Conservation (phyloP, 2,329 filamentous ascomycete species). For the Chrysoporthe austroafricana region DNA sequence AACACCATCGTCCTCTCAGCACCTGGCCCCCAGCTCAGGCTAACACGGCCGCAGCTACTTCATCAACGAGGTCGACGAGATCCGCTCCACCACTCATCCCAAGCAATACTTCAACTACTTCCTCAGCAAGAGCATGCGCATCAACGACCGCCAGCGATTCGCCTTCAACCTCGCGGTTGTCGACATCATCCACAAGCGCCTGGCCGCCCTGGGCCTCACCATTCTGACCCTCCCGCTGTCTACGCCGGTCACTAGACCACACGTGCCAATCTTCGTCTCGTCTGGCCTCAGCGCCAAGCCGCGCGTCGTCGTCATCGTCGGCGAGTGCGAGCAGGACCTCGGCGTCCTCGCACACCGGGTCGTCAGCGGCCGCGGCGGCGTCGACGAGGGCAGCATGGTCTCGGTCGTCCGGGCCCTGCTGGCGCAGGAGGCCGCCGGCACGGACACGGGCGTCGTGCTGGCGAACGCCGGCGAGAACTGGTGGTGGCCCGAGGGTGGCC, state of each 20-base stretch:
- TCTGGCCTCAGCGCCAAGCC: constrained; percentile 57
- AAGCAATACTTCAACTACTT: constrained; percentile 76
- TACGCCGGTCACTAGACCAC: constrained; percentile 48
- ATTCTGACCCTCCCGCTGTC: constrained; percentile 65
- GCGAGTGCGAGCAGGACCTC: constrained; percentile 72
- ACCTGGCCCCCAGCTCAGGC: not conserved
- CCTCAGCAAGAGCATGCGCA: constrained; percentile 71
- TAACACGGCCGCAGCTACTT: constrained; percentile 65
- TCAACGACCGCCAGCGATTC: constrained; percentile 76
- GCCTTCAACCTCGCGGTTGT: constrained; percentile 73
- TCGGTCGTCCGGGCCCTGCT: constrained; percentile 59
- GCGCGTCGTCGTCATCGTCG: constrained; percentile 75
- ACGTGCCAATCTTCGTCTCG: constrained; percentile 70
- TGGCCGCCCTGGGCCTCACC: constrained; percentile 62
- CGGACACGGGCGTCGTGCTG: constrained; percentile 64
- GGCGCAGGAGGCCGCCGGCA: constrained; percentile 39
- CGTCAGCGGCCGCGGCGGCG: constrained; percentile 63
- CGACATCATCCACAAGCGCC: constrained; percentile 65
- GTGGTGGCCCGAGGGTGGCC: constrained; percentile 70
- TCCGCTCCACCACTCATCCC: constrained; percentile 70
- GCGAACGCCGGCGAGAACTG: constrained; percentile 77
- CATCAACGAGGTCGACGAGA: constrained; percentile 74
- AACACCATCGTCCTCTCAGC: no score
- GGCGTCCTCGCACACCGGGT: constrained; percentile 75
- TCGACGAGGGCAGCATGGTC: constrained; percentile 72